Percentiles rank a stretch among this genome's conserved stretches.
phyloP scores from a whole-genome alignment of 441 rosid genomes.

The Croton laevigatus region DNA sequence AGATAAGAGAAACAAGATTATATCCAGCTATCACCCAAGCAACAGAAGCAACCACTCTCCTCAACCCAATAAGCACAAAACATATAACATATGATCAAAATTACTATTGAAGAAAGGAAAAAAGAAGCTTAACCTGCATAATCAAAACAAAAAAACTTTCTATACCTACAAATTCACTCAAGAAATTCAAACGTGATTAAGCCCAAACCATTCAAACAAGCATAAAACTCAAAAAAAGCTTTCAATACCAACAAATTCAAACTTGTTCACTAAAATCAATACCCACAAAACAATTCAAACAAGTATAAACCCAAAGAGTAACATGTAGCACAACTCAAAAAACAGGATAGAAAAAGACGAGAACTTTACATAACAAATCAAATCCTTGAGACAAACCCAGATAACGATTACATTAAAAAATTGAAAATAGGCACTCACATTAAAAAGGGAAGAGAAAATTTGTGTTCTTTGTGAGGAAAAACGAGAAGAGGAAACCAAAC shows the following conservation, averaged over 20 bases:
- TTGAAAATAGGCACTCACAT: conserved; percentile 32
- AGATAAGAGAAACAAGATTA: neutral
- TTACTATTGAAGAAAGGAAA: neutral
- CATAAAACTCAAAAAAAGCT: neutral
- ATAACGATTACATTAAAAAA: neutral
- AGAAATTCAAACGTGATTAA: neutral
- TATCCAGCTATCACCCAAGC: neutral
- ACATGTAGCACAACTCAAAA: neutral
- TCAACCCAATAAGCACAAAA: neutral
- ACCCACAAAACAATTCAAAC: conserved; percentile 12
- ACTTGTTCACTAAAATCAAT: neutral
- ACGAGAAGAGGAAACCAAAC: conserved; percentile 33
- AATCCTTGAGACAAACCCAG: conserved; percentile 12
- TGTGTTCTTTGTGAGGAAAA: conserved; percentile 28
- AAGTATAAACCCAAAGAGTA: neutral
- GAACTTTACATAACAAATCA: conserved; percentile 11
- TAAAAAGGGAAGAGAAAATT: conserved; percentile 31
- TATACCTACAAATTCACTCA: neutral
- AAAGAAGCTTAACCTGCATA: neutral
- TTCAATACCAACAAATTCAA: too few species aligned
- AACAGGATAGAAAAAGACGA: neutral
- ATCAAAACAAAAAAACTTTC: neutral
- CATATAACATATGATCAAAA: neutral
- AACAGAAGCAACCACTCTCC: neutral
- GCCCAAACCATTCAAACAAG: neutral